phyloP scores from a whole-genome alignment of 345 rosid genomes.

The Citrus cavaleriei region DNA sequence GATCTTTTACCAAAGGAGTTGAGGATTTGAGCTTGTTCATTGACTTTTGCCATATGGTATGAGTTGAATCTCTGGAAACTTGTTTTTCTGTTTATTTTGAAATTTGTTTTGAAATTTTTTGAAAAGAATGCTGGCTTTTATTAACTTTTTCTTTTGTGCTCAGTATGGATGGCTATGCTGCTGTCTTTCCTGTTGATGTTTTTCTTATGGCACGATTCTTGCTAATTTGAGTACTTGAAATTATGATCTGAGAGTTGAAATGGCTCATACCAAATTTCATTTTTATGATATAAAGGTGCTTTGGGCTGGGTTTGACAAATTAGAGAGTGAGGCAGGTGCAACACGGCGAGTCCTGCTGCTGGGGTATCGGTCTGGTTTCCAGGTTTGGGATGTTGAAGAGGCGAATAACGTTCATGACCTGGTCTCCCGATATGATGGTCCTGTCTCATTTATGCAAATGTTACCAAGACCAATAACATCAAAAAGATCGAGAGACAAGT shows the following conservation, averaged over 20 bases:
- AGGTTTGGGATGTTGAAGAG: slow-evolving; percentile 97
- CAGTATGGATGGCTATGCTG: background rate
- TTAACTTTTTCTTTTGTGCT: background rate
- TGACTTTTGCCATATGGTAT: background rate
- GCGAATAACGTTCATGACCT: slow-evolving; percentile 71
- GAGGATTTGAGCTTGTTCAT: background rate
- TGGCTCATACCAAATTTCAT: slow-evolving; percentile 2
- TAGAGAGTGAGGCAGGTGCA: slow-evolving; percentile 50
- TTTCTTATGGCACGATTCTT: background rate
- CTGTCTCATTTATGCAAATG: slow-evolving; percentile 82
- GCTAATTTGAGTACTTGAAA: background rate
- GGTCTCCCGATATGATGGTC: slow-evolving; percentile 76
- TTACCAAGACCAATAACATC: slow-evolving; percentile 53
- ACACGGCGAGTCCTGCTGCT: slow-evolving; percentile 67
- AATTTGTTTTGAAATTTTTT: background rate
- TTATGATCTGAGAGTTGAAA: background rate
- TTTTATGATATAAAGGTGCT: slow-evolving; percentile 48
- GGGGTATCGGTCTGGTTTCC: slow-evolving; percentile 83
- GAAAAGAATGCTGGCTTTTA: background rate
- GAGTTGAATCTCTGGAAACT: background rate
- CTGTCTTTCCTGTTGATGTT: background rate
- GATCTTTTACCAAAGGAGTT: background rate
- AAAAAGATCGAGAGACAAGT: slow-evolving; percentile 42
- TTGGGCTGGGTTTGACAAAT: slow-evolving; percentile 97
- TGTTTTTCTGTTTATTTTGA: background rate